phyloP scores from a whole-genome alignment of 768 basidiomycete genomes.

The Exidia glandulosa region DNA sequence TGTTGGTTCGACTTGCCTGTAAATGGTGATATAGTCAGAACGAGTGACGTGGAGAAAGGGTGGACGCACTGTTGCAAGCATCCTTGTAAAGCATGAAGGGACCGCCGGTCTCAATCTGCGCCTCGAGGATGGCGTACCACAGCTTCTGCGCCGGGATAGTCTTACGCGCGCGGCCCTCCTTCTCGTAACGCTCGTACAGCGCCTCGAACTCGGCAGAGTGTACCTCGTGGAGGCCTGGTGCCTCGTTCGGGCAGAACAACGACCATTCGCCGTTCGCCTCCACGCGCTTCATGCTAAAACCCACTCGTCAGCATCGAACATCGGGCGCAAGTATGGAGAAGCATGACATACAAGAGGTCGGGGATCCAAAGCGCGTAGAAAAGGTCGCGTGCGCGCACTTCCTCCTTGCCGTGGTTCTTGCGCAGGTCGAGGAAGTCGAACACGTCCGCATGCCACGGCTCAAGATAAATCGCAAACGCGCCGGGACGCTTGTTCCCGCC shows the following conservation, averaged over 20 bases:
- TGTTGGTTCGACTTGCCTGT: slow-evolving; percentile 95
- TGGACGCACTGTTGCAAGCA: slow-evolving; percentile 66
- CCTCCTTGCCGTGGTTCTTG: slow-evolving; percentile 99
- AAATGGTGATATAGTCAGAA: background rate
- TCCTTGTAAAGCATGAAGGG: slow-evolving; percentile 99
- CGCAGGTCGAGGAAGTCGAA: slow-evolving; percentile 96
- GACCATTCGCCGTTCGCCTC: slow-evolving; percentile 87
- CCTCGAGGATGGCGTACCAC: slow-evolving; percentile 94
- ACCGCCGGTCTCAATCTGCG: slow-evolving; percentile 97
- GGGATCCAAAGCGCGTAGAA: slow-evolving; percentile 99
- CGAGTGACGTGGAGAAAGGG: background rate
- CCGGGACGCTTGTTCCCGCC: slow-evolving; percentile 99
- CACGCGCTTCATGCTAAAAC: slow-evolving; percentile 84
- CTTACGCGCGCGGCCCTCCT: slow-evolving; percentile 77
- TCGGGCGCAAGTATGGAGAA: background rate
- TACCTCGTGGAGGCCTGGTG: slow-evolving; percentile 79
- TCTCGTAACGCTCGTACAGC: slow-evolving; percentile 79
- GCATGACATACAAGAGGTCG: slow-evolving; percentile 72
- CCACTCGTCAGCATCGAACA: slow-evolving; percentile 3
- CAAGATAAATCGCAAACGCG: slow-evolving; percentile 95
- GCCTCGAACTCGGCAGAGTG: slow-evolving; percentile 84
- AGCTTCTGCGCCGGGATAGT: slow-evolving; percentile 90
- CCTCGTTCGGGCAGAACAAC: slow-evolving; percentile 96
- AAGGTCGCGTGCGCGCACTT: slow-evolving; percentile 88
- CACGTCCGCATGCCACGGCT: slow-evolving; percentile 97